Evolutionary conservation across 202 grass and related monocot species (phyloP), one percentile per base, ranked within the genome.

Genomic region (Digitaria exilis): DNA sequence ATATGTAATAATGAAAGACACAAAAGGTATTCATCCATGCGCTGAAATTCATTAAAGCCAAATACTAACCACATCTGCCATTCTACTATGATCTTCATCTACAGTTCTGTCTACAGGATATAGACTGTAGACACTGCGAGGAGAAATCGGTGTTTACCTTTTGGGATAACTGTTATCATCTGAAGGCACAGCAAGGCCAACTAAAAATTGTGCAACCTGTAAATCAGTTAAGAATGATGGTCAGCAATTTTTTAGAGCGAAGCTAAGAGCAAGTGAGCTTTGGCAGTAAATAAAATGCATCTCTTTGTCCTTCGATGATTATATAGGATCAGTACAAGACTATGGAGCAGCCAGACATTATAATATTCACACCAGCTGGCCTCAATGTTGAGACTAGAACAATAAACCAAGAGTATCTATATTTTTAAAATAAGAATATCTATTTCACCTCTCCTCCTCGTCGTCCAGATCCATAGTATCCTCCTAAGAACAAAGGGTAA

Each of bases 151-250:
- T 21, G 49, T 21, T 71, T 82, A 95, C 95, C 89, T 84, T 84
- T 98, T 98, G 11, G 92, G 95, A 63, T 93, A 89, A 88, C 85
- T 91, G 75, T 76, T 89, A 86, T 90, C 85, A 85, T 98, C 89
- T 87, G 88, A 88, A 87, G 66, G 90, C 68, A 93, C 92, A 30
- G 95, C 90, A 79, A 98, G 92, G 88, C 95, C 95, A 84, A 98
- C 64, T 80, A 98, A 90, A 89, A 95, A 98, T 79, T 98, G 95
- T 77, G 95, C 89, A 37, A 98, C 92, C 95, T 98, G 77, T n/a
- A n/a, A n/a, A n/a, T n/a, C n/a, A 56, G 22, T 80, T 78, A 80
- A 37, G 45, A 82, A 78, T 39, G 9, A 77, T 57, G 37, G 70
- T 61, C 34, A 65, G 45, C 46, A 31, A 9, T 71, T 71, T 46